phyloP scores from a whole-genome alignment of 2,329 filamentous ascomycete species.

The Diaporthe nobilis region DNA sequence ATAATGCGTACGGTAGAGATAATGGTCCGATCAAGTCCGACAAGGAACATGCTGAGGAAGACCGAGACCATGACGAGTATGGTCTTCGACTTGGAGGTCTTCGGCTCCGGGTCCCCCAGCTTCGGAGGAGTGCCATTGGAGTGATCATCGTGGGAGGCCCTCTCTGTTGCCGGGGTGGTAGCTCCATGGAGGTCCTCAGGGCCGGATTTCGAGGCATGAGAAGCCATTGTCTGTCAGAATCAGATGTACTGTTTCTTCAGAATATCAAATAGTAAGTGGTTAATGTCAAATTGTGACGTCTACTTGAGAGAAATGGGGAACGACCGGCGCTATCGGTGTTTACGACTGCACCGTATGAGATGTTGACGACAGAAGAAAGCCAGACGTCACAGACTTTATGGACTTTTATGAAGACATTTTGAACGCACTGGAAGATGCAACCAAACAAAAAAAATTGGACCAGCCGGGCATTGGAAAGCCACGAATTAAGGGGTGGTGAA shows the following conservation, averaged over 20 bases:
- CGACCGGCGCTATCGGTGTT: no score
- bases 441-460: not conserved
- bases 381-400: no score
- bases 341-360: no score
- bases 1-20: constrained; percentile 38
- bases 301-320: no score
- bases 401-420: not conserved
- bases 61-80: constrained; percentile 12
- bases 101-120: not conserved
- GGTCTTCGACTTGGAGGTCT: not conserved
- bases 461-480: not conserved
- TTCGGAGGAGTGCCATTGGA: not conserved
- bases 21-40: constrained; percentile 42
- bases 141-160: not conserved
- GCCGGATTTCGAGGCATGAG: not conserved
- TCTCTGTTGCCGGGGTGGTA: not conserved
- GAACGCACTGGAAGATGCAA: not conserved
- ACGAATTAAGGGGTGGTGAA: not conserved
- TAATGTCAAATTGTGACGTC: no score
- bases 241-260: no score
- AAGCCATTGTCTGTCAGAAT: no score
- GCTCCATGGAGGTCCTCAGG: not conserved
- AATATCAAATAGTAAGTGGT: no score
- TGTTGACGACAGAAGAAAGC: no score
- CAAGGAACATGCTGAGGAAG: constrained; percentile 44